These are phyloP conservation scores for Lagerstroemia speciosa DNA, from an alignment of 345 rosid species.

Conservation along the genomic window DNA sequence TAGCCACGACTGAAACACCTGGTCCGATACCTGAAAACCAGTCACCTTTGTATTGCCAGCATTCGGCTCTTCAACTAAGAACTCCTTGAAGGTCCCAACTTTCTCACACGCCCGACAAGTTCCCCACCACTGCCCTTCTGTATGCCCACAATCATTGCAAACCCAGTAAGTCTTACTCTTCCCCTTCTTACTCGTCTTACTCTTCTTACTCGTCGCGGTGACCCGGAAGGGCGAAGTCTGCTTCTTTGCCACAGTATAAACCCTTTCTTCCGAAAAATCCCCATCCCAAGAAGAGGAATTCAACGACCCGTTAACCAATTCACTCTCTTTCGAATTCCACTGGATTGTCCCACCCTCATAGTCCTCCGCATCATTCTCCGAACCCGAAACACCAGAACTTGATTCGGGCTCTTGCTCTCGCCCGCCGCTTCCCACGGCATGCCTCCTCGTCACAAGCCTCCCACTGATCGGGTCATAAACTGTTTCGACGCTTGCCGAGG, in stretches of 20 bases:
- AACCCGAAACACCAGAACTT: not conserved
- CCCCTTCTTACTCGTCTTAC: conserved; percentile 39
- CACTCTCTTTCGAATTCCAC: conserved; percentile 1
- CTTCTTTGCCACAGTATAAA: not conserved
- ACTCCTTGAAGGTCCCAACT: conserved; percentile 55
- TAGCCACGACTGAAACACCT: conserved; percentile 48
- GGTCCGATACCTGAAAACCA: conserved; percentile 33
- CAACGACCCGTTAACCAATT: not conserved
- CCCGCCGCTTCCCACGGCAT: not conserved
- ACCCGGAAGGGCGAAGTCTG: conserved; percentile 2
- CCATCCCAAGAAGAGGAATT: not conserved
- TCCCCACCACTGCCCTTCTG: conserved; percentile 95
- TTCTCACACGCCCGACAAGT: conserved; percentile 43
- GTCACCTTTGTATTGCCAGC: conserved; percentile 21
- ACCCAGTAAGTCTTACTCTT: conserved; percentile 43
- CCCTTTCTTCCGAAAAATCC: conserved; percentile 8
- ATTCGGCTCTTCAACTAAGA: conserved; percentile 22
- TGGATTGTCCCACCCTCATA: not conserved
- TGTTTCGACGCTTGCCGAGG: conserved; percentile 5
- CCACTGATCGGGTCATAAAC: conserved; percentile 10
- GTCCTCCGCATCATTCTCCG: not conserved
- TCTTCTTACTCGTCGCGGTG: conserved; percentile 4
- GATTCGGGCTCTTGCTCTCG: not conserved
- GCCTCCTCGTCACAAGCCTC: conserved; percentile 5
- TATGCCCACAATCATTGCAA: conserved; percentile 59